Evolutionary conservation across 2,329 filamentous ascomycete genomes (phyloP).

Genomic region (Passalora sequoiae): DNA sequence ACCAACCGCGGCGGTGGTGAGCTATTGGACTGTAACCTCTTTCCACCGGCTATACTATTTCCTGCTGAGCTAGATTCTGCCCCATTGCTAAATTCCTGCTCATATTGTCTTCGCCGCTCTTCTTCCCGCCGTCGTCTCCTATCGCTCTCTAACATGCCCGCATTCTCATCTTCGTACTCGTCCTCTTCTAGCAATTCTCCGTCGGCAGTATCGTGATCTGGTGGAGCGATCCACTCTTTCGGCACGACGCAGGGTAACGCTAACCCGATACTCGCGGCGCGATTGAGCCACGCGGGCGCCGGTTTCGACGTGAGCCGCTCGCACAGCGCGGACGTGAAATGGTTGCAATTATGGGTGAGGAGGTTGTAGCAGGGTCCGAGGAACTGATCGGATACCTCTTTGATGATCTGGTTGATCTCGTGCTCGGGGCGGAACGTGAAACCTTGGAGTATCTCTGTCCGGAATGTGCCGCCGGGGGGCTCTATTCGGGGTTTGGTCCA

Average conservation of each 20-base stretch:
- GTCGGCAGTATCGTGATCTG: constrained; percentile 68
- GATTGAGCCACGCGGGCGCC: constrained; percentile 72
- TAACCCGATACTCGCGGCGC: constrained; percentile 76
- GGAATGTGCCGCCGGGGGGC: constrained; percentile 73
- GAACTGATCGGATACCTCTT: constrained; percentile 64
- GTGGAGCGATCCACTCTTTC: constrained; percentile 73
- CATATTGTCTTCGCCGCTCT: constrained; percentile 14
- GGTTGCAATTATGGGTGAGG: constrained; percentile 80
- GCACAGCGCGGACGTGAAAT: constrained; percentile 76
- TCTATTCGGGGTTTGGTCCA: constrained; percentile 66
- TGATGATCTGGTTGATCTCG: constrained; percentile 68
- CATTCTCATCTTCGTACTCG: constrained; percentile 52
- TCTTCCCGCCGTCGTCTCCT: constrained; percentile 8
- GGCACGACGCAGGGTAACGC: constrained; percentile 78
- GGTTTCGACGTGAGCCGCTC: constrained; percentile 64
- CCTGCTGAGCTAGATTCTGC: constrained; percentile 12
- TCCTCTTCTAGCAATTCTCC: constrained; percentile 61
- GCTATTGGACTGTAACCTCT: constrained; percentile 19
- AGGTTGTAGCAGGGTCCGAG: constrained; percentile 74
- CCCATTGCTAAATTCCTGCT: constrained; percentile 5
- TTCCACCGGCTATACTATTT: constrained; percentile 23
- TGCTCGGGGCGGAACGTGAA: constrained; percentile 64
- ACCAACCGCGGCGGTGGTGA: constrained; percentile 28
- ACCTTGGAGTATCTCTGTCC: constrained; percentile 69
- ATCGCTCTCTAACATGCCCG: constrained; percentile 20